Base-by-base conservation (phyloP, 2,329 filamentous ascomycete species). In the Fragosphaeria purpurea region DNA sequence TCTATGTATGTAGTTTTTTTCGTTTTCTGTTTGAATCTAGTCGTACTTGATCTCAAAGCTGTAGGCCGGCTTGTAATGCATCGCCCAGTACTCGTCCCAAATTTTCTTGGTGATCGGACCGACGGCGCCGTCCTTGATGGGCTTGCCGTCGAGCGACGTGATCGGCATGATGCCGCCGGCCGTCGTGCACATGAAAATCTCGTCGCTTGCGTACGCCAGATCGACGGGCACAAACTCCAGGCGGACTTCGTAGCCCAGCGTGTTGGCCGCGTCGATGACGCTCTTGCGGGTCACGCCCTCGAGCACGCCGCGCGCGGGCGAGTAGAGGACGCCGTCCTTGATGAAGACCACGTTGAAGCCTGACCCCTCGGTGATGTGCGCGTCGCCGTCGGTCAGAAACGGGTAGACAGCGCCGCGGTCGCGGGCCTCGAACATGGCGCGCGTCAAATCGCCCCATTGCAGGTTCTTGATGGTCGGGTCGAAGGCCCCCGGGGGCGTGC, bases 101-200 rank as follows among this genome's bases (percentile, higher is more conserved):
- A 76, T 74, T 47, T 58, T 63, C 59, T 62, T 67, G 0, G 74
- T 75, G 10, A 76, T 59, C 1, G 67, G 63, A 0, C 74, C 73
- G 32, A 75, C 50, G 56, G 68, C 65, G 1, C 72, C 73, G 49
- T 62, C 62, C 2, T 63, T 64, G 0, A 76, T 60, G 0, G 64
- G 62, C 47, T 65, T 55, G 0, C 67, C 72, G 56, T 77, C 74
- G 3, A 76, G 59, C 0, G 48, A 53, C 0, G 70, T 74, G 32
- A 77, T 74, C 0, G 73, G 73, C 73, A 76, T 76, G 13, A 76
- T 67, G 0, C 74, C 74, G 1, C 74, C 74, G 0, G 74, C 73
- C 11, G 74, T 76, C 0, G 73, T 76, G 53, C 67, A 74, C 72
- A 75, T 75, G 34, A 77, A 69, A 5, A 75, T 65, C 61, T 77